Percentiles rank a stretch among this genome's conserved stretches.
phyloP scores from a whole-genome alignment of 192 early-diverging fungal species.

The Podila epicladia region DNA sequence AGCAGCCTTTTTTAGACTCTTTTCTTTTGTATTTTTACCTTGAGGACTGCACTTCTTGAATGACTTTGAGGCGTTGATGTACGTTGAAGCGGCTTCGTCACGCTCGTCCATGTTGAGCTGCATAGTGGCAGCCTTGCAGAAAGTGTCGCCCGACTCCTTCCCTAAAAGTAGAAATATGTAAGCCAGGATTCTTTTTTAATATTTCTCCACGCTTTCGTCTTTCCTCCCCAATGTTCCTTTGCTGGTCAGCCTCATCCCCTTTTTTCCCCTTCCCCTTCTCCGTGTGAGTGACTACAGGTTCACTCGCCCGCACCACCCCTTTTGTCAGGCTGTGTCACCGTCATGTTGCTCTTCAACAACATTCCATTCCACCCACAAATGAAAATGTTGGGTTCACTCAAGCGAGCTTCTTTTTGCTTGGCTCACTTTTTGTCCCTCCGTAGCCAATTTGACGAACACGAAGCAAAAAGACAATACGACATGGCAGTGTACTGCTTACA shows the following conservation, averaged over 20 bases:
- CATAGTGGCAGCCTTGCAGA: constrained; percentile 84
- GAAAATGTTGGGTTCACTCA: too few relatives aligned
- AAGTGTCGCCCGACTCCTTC: constrained; percentile 95
- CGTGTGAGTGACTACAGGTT: too few relatives aligned
- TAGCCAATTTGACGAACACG: too few relatives aligned
- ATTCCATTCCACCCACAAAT: too few relatives aligned
- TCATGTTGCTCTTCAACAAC: too few relatives aligned
- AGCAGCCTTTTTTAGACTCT: not conserved
- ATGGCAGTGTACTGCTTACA: constrained; percentile 61
- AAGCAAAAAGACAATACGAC: too few relatives aligned
- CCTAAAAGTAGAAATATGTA: constrained; percentile 53
- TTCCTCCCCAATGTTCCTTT: not conserved
- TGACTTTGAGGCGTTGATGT: constrained; percentile 88
- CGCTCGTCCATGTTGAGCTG: constrained; percentile 79
- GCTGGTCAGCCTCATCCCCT: not conserved
- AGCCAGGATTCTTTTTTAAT: not conserved
- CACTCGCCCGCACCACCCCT: too few relatives aligned
- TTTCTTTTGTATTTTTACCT: constrained; percentile 46
- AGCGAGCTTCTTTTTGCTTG: too few relatives aligned
- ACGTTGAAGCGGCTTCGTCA: constrained; percentile 88
- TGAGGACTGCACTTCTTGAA: constrained; percentile 88
- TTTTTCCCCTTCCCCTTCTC: not conserved
- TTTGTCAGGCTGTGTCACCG: too few relatives aligned
- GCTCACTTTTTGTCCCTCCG: too few relatives aligned
- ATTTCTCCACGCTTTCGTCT: not conserved